Evolutionary conservation across 768 basidiomycete genomes (phyloP).

Genomic region (Roridomyces roridus): DNA sequence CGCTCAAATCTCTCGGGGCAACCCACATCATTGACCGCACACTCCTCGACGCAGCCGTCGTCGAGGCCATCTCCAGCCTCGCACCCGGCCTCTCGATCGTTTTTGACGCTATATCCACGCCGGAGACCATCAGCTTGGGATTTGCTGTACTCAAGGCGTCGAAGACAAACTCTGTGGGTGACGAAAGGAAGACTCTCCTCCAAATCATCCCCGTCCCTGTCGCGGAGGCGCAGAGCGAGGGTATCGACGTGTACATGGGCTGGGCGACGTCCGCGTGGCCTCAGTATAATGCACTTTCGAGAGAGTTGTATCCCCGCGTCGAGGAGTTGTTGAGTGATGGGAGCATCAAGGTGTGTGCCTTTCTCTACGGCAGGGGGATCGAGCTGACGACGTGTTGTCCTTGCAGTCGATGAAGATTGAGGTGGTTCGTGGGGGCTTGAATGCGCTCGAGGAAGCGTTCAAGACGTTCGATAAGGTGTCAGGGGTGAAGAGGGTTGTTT

Average conservation of each 20-base stretch:
- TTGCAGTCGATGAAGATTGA: constrained; percentile 9
- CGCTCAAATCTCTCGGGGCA: too few relatives aligned
- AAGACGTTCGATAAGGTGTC: too few relatives aligned
- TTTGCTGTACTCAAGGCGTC: neutral
- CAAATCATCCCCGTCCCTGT: constrained; percentile 2
- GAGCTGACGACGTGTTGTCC: neutral
- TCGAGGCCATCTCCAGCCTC: neutral
- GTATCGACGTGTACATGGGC: too few relatives aligned
- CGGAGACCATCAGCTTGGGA: neutral
- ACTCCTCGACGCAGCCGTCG: neutral
- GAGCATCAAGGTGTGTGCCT: constrained; percentile 6
- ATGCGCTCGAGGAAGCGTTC: too few relatives aligned
- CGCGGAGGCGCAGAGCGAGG: neutral
- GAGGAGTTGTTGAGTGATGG: too few relatives aligned
- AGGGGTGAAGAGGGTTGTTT: too few relatives aligned
- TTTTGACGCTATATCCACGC: neutral
- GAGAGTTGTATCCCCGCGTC: constrained; percentile 5
- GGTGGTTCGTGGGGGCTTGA: too few relatives aligned
- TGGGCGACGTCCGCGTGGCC: constrained; percentile 12
- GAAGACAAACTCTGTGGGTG: neutral
- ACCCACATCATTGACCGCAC: constrained; percentile 42
- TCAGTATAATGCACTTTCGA: constrained; percentile 5
- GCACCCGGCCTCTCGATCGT: neutral
- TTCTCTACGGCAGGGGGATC: neutral
- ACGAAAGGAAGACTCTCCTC: neutral